Percentiles rank a stretch among this genome's conserved stretches.
phyloP scores from a whole-genome alignment of 345 rosid genomes.

The Arabidopsis arenosa region DNA sequence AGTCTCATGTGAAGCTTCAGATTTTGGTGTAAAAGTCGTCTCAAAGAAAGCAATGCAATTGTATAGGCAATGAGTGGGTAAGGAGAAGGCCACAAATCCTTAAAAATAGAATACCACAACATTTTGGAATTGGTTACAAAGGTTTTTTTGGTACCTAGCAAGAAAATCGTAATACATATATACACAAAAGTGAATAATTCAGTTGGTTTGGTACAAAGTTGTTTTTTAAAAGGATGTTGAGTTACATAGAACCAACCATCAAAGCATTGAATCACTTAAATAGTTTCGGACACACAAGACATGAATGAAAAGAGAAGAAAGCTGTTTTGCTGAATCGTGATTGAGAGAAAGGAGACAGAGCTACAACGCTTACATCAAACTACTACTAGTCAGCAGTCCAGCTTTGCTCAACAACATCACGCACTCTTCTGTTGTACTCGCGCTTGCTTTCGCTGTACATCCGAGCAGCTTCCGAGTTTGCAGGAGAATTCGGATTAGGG shows the following conservation, averaged over 20 bases:
- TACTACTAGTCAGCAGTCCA: conserved; percentile 67
- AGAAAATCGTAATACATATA: conserved; percentile 29
- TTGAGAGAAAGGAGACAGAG: conserved; percentile 20
- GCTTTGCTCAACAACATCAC: conserved; percentile 78
- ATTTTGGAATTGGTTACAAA: conserved; percentile 9
- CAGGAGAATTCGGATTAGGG: conserved; percentile 88
- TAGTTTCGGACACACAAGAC: conserved; percentile 36
- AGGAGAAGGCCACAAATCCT: not conserved
- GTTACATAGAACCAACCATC: conserved; percentile 33
- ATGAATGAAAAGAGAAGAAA: conserved; percentile 31
- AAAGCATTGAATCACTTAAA: conserved; percentile 33
- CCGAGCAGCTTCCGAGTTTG: conserved; percentile 85
- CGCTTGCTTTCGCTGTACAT: conserved; percentile 81
- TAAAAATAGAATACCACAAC: not conserved
- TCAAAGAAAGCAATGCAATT: conserved; percentile 64
- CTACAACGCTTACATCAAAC: conserved; percentile 38
- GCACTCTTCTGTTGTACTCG: conserved; percentile 76
- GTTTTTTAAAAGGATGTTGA: conserved; percentile 28
- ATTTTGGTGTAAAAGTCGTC: conserved; percentile 70
- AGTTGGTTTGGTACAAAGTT: conserved; percentile 36
- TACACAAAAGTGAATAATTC: conserved; percentile 32
- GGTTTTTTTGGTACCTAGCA: not conserved
- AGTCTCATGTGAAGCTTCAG: conserved; percentile 37
- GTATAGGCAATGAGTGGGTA: not conserved
- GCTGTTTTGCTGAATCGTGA: conserved; percentile 36